Evolutionary conservation across 495 filamentous ascomycete genomes (phyloP), one percentile per base, ranked within the genome.

Genomic region (Lichina pygmaea): DNA sequence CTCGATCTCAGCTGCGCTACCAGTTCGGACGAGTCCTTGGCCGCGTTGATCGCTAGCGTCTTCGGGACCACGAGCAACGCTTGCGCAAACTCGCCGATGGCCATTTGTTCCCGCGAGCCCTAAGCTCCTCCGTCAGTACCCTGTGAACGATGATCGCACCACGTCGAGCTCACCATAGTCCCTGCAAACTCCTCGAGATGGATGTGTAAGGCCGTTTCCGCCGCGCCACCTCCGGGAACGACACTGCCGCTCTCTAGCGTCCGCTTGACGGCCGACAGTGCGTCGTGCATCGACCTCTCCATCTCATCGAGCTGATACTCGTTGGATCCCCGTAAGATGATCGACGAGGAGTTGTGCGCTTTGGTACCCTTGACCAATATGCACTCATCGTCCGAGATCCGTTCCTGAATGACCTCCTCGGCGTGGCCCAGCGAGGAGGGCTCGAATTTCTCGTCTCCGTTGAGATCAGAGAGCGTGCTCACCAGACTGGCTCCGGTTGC

Each of bases 181-280:
- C 86, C 86, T n/a, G 89, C 89, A 62, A 92, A 95, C 61, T 99
- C 92, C 66, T 99, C 89, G 33, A 99, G 71, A 64, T 95, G 95
- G 58, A 99, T 99, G 64, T 93, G 89, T 46, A 99, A 68, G 30
- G 89, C 89, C n/a, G 89, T 95, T 66, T 99, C 89, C 15, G 93
- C 91, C 10, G 89, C 91, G 52, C 86, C 89, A 52, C 86, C 89
- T 44, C 89, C 89, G 34, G 89, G 89, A 34, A 99, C 89, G 48
- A 99, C 86, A 61, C 80, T 85, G 45, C 89, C 89, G 59, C 82
- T 92, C 66, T 99, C 89, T 37, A 99, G 67, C 16, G 91, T 94
- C 41, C 89, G 74, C 75, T 97, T 97, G 48, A 97, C 81, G 46
- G 86, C 91, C 49, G 82, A 93, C 13, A 97, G 70, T 42, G 86